Percentiles rank a stretch among this genome's conserved stretches.
phyloP scores from a whole-genome alignment of 305 asterid genomes.

The Petunia hybrid region DNA sequence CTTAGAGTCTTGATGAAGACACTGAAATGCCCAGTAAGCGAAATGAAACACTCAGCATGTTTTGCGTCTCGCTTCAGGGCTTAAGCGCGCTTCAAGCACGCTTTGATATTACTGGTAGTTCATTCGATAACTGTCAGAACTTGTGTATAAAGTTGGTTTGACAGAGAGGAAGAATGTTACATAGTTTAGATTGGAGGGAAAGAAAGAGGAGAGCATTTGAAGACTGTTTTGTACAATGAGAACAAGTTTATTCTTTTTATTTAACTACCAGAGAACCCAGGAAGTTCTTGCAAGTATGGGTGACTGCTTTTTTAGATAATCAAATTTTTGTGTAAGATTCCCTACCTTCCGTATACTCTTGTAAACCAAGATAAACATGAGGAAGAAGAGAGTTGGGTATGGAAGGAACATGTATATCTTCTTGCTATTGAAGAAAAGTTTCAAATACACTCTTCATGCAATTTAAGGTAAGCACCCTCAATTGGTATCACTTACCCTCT shows the following conservation, averaged over 20 bases:
- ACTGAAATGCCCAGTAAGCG: no score
- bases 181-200: not conserved
- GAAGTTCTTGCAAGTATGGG: not conserved
- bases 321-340: not conserved
- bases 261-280: not conserved
- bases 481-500: constrained; percentile 60
- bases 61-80: no score
- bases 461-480: not conserved
- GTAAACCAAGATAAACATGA: constrained; percentile 18
- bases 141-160: not conserved
- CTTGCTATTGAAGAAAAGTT: not conserved
- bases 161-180: not conserved
- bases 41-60: no score
- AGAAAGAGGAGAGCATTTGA: not conserved
- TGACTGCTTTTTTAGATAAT: not conserved
- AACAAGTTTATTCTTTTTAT: not conserved
- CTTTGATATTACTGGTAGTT: not conserved
- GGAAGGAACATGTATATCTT: not conserved
- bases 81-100: no score
- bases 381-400: not conserved
- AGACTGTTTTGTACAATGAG: not conserved
- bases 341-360: not conserved
- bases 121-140: not conserved
- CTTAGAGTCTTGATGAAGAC: no score
- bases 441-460: not conserved